Conservation (phyloP, 169 alveolate genomes). For the Plasmodium fragile region DNA sequence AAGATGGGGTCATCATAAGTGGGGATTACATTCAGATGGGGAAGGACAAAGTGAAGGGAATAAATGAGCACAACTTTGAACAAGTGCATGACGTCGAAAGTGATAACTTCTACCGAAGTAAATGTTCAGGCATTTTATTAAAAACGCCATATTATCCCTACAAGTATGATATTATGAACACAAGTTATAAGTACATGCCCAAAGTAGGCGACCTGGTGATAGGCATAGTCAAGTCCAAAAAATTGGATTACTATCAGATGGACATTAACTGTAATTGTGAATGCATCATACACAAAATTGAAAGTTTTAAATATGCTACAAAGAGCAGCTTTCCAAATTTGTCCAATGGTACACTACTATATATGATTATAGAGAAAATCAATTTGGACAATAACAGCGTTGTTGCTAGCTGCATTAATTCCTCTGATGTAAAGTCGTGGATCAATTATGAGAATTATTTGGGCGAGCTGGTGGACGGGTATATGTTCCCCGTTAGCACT, state of each 20-base stretch:
- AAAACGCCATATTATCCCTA: constrained; percentile 72
- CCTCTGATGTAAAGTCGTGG: constrained; percentile 82
- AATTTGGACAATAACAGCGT: constrained; percentile 69
- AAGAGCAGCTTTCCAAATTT: constrained; percentile 82
- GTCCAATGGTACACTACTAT: constrained; percentile 76
- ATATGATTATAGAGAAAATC: constrained; percentile 78
- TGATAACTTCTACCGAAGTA: constrained; percentile 44
- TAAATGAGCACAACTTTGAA: constrained; percentile 44
- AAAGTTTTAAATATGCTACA: constrained; percentile 83
- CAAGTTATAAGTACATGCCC: constrained; percentile 80
- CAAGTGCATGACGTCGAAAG: constrained; percentile 28
- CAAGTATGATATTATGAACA: constrained; percentile 59
- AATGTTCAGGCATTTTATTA: constrained; percentile 65
- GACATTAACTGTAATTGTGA: constrained; percentile 81
- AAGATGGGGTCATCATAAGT: constrained; percentile 43
- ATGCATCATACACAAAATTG: constrained; percentile 80
- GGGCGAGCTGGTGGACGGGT: constrained; percentile 83
- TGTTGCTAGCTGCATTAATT: constrained; percentile 79
- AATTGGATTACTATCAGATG: constrained; percentile 80
- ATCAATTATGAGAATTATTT: constrained; percentile 83
- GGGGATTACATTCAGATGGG: constrained; percentile 33
- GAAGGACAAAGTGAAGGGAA: constrained; percentile 22
- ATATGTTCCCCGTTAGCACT: constrained; percentile 77
- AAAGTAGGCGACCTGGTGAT: constrained; percentile 84
- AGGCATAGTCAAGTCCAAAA: constrained; percentile 82